Evolutionary conservation across 1,139 yeast species (phyloP).

Genomic region (Pneumocystis wakefieldiae): DNA sequence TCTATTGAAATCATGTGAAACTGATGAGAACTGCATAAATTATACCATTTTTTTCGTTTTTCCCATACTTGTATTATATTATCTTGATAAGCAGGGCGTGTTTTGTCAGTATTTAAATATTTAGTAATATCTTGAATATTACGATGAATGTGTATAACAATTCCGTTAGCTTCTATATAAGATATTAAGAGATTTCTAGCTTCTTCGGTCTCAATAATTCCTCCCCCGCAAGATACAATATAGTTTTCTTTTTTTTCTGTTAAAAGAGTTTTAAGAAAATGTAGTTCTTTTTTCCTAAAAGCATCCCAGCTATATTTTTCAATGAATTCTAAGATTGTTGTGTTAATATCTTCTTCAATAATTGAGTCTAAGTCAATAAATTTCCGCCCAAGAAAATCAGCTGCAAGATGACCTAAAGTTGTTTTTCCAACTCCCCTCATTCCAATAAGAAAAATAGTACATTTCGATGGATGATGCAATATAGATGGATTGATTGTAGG

Average conservation of each 20-base stretch:
- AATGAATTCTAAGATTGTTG: constrained; percentile 52
- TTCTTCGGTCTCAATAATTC: constrained; percentile 66
- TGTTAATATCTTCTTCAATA: constrained; percentile 42
- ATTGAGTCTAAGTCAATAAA: constrained; percentile 64
- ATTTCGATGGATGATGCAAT: constrained; percentile 5
- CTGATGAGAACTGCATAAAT: constrained; percentile 61
- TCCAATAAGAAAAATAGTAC: constrained; percentile 60
- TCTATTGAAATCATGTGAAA: constrained; percentile 48
- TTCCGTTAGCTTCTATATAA: constrained; percentile 44
- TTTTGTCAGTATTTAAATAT: constrained; percentile 58
- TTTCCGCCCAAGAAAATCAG: constrained; percentile 53
- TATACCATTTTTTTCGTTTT: constrained; percentile 67
- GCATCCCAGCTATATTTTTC: constrained; percentile 68
- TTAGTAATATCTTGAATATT: constrained; percentile 65
- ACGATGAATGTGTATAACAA: constrained; percentile 82
- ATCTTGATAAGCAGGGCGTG: constrained; percentile 73
- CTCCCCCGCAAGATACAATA: constrained; percentile 92
- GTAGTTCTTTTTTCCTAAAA: constrained; percentile 59
- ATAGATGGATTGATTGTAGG: constrained; percentile 9
- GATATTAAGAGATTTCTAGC: constrained; percentile 48
- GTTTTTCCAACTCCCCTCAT: constrained; percentile 98
- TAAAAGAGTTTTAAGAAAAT: constrained; percentile 40
- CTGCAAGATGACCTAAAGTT: constrained; percentile 69
- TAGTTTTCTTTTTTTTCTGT: constrained; percentile 37
- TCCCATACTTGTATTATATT: constrained; percentile 75